A percentile compares a stretch with the other conserved stretches of the same genome.
These are phyloP conservation scores for Lophium mytilinum DNA, from an alignment of 495 filamentous ascomycete genomes.

Conservation along the genomic window DNA sequence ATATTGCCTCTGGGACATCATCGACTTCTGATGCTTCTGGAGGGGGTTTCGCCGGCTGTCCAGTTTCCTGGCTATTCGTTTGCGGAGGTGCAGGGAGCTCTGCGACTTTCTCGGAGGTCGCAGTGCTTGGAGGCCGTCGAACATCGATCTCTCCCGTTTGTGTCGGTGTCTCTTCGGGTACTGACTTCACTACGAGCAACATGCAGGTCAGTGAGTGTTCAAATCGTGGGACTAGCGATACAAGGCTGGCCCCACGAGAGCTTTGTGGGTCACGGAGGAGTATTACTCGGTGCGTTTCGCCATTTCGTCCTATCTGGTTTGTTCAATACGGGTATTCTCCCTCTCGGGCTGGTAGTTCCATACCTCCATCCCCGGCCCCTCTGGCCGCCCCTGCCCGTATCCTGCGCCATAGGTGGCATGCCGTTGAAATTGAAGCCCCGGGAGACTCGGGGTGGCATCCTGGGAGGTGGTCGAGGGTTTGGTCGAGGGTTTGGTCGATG, in stretches of 20 bases:
- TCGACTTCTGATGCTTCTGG: no score
- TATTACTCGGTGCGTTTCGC: slow-evolving; percentile 16
- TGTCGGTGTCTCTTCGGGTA: not conserved
- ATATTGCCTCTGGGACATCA: no score
- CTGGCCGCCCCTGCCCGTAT: not conserved
- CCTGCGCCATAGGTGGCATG: not conserved
- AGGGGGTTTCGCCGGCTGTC: no score
- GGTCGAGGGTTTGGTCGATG: not conserved
- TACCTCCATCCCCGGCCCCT: not conserved
- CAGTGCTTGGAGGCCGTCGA: not conserved
- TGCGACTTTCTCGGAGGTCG: not conserved
- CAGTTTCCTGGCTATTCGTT: no score
- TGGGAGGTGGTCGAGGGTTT: not conserved
- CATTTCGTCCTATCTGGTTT: slow-evolving; percentile 4
- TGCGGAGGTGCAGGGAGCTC: not conserved
- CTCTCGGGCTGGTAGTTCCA: not conserved
- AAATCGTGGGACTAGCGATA: not conserved
- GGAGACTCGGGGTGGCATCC: no score
- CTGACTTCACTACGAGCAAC: not conserved
- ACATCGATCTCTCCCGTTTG: not conserved
- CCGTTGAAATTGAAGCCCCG: not conserved
- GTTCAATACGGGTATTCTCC: slow-evolving; percentile 5
- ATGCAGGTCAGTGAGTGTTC: not conserved
- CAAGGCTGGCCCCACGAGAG: slow-evolving; percentile 13
- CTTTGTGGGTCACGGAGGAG: slow-evolving; percentile 12